A percentile compares a stretch with the other conserved stretches of the same genome.
Conservation (phyloP, 1,284 basidiomycete species). For the Mycosarcoma mackinlayi region DNA sequence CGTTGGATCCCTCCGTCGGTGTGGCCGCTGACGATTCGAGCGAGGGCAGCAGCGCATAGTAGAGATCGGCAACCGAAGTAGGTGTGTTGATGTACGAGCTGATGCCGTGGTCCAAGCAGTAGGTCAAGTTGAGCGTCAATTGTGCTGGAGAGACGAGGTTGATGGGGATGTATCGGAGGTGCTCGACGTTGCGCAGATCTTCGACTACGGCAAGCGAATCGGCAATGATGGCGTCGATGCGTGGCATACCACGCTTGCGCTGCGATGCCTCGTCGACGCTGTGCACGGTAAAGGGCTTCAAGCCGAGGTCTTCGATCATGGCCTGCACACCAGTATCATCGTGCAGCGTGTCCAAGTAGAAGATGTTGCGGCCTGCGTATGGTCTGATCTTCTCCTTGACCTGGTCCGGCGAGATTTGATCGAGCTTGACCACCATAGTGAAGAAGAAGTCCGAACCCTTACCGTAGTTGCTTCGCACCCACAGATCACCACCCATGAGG, state of each 20-base stretch:
- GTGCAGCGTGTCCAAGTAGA: slow-evolving; percentile 88
- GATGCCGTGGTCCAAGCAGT: slow-evolving; percentile 89
- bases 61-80: slow-evolving; percentile 86
- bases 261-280: slow-evolving; percentile 78
- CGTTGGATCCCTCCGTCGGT: slow-evolving; percentile 79
- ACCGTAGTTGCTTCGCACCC: slow-evolving; percentile 90
- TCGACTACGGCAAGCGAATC: slow-evolving; percentile 89
- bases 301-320: slow-evolving; percentile 82
- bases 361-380: slow-evolving; percentile 71
- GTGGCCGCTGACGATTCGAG: slow-evolving; percentile 91
- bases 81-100: slow-evolving; percentile 91
- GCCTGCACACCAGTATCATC: slow-evolving; percentile 82
- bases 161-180: slow-evolving; percentile 94
- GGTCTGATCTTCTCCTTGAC: slow-evolving; percentile 66
- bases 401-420: slow-evolving; percentile 58
- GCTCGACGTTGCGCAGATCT: slow-evolving; percentile 88
- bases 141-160: slow-evolving; percentile 79
- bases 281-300: slow-evolving; percentile 82
- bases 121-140: slow-evolving; percentile 68
- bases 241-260: slow-evolving; percentile 81
- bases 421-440: slow-evolving; percentile 74
- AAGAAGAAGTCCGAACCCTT: slow-evolving; percentile 98
- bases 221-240: slow-evolving; percentile 95
- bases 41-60: slow-evolving; percentile 90
- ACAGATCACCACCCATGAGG: slow-evolving; percentile 98